phyloP scores from a whole-genome alignment of 2,329 filamentous ascomycete species.

The Phyllosticta citriasiana region DNA sequence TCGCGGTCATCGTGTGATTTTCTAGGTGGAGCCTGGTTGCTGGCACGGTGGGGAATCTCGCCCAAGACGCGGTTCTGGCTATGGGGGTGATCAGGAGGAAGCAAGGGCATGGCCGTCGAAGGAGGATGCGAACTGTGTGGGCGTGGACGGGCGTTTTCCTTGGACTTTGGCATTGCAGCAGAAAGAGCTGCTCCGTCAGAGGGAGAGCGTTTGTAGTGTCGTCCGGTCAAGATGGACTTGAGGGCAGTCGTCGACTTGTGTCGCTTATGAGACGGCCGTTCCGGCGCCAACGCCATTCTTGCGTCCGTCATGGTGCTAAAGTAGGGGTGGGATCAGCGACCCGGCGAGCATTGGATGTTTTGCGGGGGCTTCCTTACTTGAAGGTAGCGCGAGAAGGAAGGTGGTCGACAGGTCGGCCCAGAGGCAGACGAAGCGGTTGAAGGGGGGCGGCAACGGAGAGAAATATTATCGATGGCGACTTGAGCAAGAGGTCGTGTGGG shows the following conservation, averaged over 20 bases:
- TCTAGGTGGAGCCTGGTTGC: slow-evolving; percentile 21
- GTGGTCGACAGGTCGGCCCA: background rate
- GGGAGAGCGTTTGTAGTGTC: slow-evolving; percentile 38
- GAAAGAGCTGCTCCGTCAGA: slow-evolving; percentile 27
- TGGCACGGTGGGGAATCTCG: slow-evolving; percentile 27
- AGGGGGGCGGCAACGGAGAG: slow-evolving; percentile 1
- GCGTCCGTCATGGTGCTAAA: slow-evolving; percentile 4
- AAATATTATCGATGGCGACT: background rate
- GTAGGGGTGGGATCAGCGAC: background rate
- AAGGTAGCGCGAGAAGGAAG: background rate
- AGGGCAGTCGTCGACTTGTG: slow-evolving; percentile 39
- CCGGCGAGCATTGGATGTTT: background rate
- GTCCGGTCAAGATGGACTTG: slow-evolving; percentile 44
- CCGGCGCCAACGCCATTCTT: slow-evolving; percentile 5
- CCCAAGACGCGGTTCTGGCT: slow-evolving; percentile 19
- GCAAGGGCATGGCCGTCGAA: slow-evolving; percentile 26
- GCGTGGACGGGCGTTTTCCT: slow-evolving; percentile 12
- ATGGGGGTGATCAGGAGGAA: slow-evolving; percentile 43
- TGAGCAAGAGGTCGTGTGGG: background rate
- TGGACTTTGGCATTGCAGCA: slow-evolving; percentile 1
- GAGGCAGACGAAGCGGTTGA: background rate
- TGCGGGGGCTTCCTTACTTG: background rate
- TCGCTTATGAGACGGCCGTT: slow-evolving; percentile 22
- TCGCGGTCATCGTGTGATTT: slow-evolving; percentile 28
- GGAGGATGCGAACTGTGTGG: slow-evolving; percentile 11